Percentiles rank a stretch among this genome's conserved stretches.
These are phyloP conservation scores for Euphorbia pulcherrima DNA, from an alignment of 345 rosid species.

Conservation along the genomic window DNA sequence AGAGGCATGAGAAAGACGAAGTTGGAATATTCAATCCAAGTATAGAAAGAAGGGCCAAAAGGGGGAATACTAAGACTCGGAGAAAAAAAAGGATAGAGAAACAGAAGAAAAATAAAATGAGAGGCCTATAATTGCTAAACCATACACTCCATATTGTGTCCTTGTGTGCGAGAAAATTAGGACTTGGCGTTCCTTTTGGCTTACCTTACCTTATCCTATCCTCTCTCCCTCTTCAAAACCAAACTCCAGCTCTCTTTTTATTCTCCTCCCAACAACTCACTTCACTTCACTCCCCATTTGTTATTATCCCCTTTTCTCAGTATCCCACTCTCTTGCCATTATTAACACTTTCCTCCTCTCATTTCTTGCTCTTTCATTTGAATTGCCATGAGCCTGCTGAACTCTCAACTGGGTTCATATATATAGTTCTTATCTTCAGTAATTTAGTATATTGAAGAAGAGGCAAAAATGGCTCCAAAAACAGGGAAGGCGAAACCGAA, in stretches of 20 bases:
- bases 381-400: neutral
- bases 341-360: neutral
- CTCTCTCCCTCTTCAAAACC: neutral
- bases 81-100: neutral
- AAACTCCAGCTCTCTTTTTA: slow-evolving; percentile 8
- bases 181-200: too few species aligned
- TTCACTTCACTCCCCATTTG: neutral
- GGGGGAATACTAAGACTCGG: neutral
- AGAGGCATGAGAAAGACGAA: neutral
- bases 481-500: slow-evolving; percentile 33
- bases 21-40: neutral
- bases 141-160: slow-evolving; percentile 27
- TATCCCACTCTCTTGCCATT: neutral
- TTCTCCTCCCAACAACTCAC: neutral
- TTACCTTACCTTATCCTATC: slow-evolving; percentile 75
- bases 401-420: neutral
- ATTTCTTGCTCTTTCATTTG: too few species aligned
- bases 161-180: slow-evolving; percentile 23
- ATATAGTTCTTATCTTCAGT: neutral
- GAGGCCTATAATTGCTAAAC: slow-evolving; percentile 59
- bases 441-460: neutral
- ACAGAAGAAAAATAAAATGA: slow-evolving; percentile 54
- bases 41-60: neutral
- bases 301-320: neutral
- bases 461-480: slow-evolving; percentile 31